phyloP scores from a whole-genome alignment of 192 early-diverging fungal species.

The Thoreauomyces humboldtii region DNA sequence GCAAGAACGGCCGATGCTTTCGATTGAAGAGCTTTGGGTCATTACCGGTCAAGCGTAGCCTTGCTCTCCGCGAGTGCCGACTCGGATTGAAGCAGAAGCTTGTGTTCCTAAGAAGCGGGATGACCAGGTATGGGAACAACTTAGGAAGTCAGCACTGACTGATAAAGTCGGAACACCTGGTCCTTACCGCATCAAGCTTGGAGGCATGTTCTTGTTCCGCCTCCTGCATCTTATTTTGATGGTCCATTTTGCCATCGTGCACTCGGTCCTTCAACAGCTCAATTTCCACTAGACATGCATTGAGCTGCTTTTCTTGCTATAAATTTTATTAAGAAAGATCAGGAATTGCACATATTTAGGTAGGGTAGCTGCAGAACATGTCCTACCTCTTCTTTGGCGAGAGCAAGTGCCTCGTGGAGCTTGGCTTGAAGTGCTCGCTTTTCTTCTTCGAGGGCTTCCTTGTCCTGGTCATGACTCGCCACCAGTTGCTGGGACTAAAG shows the following conservation, averaged over 20 bases:
- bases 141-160: no score
- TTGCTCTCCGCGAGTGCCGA: background rate
- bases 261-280: no score
- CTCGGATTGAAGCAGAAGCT: background rate
- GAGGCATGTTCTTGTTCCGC: no score
- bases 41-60: background rate
- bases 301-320: slow-evolving; percentile 1
- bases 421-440: background rate
- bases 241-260: no score
- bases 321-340: no score
- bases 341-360: background rate
- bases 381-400: background rate
- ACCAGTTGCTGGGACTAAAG: background rate
- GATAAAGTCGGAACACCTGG: no score
- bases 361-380: background rate
- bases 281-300: background rate
- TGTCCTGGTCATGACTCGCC: background rate
- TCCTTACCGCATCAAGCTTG: no score
- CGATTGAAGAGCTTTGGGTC: no score
- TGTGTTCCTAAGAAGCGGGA: background rate
- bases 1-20: no score
- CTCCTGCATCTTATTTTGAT: no score
- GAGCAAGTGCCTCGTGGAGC: background rate
- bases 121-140: no score
- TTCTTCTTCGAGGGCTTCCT: background rate